Base-by-base conservation (phyloP, 331 rosid genomes). In the Rhamnella rubrinervis region DNA sequence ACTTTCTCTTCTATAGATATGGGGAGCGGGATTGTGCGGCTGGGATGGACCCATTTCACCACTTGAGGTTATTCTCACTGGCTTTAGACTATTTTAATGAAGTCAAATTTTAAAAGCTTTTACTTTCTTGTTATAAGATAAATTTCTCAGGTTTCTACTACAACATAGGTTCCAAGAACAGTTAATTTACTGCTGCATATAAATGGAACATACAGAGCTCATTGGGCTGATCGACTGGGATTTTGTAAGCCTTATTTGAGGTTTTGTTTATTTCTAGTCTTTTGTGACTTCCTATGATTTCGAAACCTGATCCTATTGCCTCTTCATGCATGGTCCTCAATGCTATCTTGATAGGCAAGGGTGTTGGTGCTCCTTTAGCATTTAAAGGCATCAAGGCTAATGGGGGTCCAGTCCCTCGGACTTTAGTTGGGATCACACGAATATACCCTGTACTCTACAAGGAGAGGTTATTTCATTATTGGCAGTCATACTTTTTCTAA, bases 191-290 rank as follows among this genome's bases (percentile, higher is more conserved):
- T 77, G 77, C 78, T 93, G 79, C 92, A 93, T 81, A 88, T 82
- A 44, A 93, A 93, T 74, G 98, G 98, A 81, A 93, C 97, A 75
- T 90, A 79, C 65, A 88, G 98, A 88, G 87, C 85, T 60, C 96
- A 87, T 68, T 93, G 98, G 97, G 95, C 85, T n/a, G 91, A 88
- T 63, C 83, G 71, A 61, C 80, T 93, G 74, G 98, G 98, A 78
- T 82, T 93, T 66, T 88, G 98, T 91, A 83, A 85, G 96, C 71
- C 76, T 23, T 56, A 52, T 74, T 62, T 60, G 28, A 15, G 7
- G 26, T 76, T 81, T 31, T 52, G 41, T 58, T 41, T 71, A 70
- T 49, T 50, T 71, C 66, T 61, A 47, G 26, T 74, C 69, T 70
- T 66, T 21, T 26, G 59, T 26, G 41, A 70, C 63, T 40, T 15